Evolutionary conservation across 2,329 filamentous ascomycete species (phyloP).

Genomic region (Microcera coccophila): DNA sequence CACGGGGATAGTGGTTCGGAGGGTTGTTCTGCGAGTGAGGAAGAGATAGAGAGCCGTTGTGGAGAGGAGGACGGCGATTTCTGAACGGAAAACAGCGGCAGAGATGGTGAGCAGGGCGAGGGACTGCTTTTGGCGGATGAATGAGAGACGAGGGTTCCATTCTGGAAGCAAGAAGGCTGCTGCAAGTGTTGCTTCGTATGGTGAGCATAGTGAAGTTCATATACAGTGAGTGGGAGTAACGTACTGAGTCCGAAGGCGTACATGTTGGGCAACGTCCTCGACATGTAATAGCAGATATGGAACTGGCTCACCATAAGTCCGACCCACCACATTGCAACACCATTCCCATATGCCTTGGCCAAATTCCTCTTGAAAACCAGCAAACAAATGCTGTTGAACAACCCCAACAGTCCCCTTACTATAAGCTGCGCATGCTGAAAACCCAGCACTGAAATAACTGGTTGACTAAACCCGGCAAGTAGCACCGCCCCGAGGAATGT

Average conservation of each 20-base stretch:
- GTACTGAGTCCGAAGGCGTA: slow-evolving; percentile 85
- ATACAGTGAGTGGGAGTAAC: slow-evolving; percentile 30
- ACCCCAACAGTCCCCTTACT: slow-evolving; percentile 72
- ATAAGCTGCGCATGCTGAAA: slow-evolving; percentile 56
- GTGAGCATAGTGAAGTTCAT: background rate
- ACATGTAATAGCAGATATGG: slow-evolving; percentile 88
- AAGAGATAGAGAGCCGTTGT: slow-evolving; percentile 65
- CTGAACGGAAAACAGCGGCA: slow-evolving; percentile 82
- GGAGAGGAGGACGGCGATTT: slow-evolving; percentile 76
- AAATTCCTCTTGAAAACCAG: slow-evolving; percentile 62
- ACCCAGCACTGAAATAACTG: slow-evolving; percentile 55
- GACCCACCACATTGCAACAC: slow-evolving; percentile 73
- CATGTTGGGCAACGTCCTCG: slow-evolving; percentile 90
- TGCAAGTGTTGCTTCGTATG: slow-evolving; percentile 59
- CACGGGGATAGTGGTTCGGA: slow-evolving; percentile 59
- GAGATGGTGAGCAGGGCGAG: slow-evolving; percentile 75
- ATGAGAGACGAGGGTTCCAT: slow-evolving; percentile 23
- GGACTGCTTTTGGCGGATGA: slow-evolving; percentile 56
- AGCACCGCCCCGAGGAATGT: slow-evolving; percentile 81
- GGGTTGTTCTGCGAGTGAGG: slow-evolving; percentile 47
- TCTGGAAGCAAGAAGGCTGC: slow-evolving; percentile 45
- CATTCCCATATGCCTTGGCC: slow-evolving; percentile 62
- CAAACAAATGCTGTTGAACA: slow-evolving; percentile 69
- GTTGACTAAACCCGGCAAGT: slow-evolving; percentile 68
- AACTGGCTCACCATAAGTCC: slow-evolving; percentile 80